phyloP scores from a whole-genome alignment of 768 basidiomycete genomes.

The Lactarius hatsudake region DNA sequence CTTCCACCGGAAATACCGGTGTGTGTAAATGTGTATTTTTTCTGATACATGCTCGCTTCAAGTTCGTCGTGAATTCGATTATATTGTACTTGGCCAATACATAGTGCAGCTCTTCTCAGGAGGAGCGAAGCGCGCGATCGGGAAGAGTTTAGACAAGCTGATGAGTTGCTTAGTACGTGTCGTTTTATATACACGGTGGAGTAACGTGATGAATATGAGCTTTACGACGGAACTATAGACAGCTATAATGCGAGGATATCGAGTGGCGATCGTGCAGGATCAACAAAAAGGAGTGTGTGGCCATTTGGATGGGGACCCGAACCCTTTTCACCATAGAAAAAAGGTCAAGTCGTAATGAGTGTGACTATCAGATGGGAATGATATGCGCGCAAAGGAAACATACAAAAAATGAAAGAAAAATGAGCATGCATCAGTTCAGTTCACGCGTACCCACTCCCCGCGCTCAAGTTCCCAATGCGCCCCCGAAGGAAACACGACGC shows the following conservation, averaged over 20 bases:
- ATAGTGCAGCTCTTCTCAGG: no score
- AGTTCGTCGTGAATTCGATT: no score
- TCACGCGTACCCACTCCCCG: slow-evolving; percentile 4
- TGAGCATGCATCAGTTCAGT: neutral
- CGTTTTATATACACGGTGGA: neutral
- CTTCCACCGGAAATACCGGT: no score
- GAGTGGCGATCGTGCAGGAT: neutral
- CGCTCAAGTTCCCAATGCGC: slow-evolving; percentile 30
- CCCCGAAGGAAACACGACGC: slow-evolving; percentile 33
- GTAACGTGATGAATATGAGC: neutral
- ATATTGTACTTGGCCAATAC: no score
- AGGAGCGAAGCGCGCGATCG: no score
- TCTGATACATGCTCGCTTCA: no score
- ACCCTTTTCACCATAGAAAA: neutral
- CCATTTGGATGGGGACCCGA: neutral
- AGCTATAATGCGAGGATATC: neutral
- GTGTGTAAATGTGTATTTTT: no score
- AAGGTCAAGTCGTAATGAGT: neutral
- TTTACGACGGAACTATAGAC: neutral
- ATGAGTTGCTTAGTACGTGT: neutral
- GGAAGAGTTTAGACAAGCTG: no score
- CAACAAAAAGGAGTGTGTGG: neutral
- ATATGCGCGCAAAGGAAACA: neutral
- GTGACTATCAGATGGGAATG: neutral
- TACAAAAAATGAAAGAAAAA: neutral